Evolutionary conservation across 2,329 filamentous ascomycete species (phyloP), one percentile per base, ranked within the genome.

Genomic region (Colletotrichum tropicicola): DNA sequence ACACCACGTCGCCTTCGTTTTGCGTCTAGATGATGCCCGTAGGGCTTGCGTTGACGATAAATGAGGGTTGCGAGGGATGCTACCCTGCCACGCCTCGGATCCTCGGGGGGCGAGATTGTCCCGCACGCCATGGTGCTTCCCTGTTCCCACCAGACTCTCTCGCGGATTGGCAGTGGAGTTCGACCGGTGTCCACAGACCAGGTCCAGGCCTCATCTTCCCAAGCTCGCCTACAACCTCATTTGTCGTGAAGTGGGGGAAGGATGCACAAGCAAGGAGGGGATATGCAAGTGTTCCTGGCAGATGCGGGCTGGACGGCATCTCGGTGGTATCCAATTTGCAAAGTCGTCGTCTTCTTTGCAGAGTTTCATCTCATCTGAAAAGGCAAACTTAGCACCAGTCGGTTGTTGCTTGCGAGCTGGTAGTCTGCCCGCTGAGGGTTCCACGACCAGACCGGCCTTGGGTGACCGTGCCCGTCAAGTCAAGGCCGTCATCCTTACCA

Each of bases 231-330:
- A 35, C 25, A 51, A 52, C 23, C 43, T 53, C 56, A 59, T 59
- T 47, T 48, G 48, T 64, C 55, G 48, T 60, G 25, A 54, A 60
- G 55, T 60, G 60, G 60, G 41, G 55, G 39, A 12, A 15, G 28
- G n/a, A 52, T 53, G 55, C 60, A 64, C 60, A 21, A 32, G 60
- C 54, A 64, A 64, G 55, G 60, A 64, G 55, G 45, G 27, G 35
- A 58, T 58, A 58, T 62, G 59, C 45, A 53, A 53, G 60, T 64
- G 55, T 59, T 64, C 47, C 47, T 41, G 32, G 60, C 54, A 52
- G 47, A 59, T 59, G 54, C 47, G 47, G 59, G 54, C 54, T 47
- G 47, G 32, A 59, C 41, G 47, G 32, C 47, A 59, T 27, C 39
- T 53, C 27, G 60, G 39, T 48, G n/a, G 41, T 21, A 54, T 32